phyloP scores from a whole-genome alignment of 2,329 filamentous ascomycete species.

The Pseudopithomyces chartarum region DNA sequence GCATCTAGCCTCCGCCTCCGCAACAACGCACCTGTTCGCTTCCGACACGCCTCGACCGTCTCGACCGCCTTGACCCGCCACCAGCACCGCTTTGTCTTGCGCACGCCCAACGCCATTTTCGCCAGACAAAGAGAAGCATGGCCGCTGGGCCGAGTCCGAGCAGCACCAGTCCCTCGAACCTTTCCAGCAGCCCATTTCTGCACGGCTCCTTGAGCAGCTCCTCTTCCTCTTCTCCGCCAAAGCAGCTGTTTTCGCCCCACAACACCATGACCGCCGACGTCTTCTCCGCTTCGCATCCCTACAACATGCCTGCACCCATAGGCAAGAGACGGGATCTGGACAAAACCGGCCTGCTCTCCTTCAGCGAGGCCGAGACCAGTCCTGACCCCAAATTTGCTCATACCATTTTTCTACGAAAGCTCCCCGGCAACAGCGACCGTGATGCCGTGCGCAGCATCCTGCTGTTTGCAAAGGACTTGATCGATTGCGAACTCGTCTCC shows the following conservation, averaged over 20 bases:
- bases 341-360: slow-evolving; percentile 42
- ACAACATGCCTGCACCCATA: slow-evolving; percentile 46
- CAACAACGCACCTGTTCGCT: slow-evolving; percentile 24
- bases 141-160: slow-evolving; percentile 49
- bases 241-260: slow-evolving; percentile 39
- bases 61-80: slow-evolving; percentile 10
- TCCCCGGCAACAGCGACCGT: slow-evolving; percentile 62
- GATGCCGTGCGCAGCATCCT: slow-evolving; percentile 67
- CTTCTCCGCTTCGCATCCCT: slow-evolving; percentile 47
- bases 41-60: slow-evolving; percentile 22
- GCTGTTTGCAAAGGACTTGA: slow-evolving; percentile 67
- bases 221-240: slow-evolving; percentile 46
- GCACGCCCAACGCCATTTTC: slow-evolving; percentile 30
- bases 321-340: slow-evolving; percentile 48
- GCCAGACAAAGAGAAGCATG: slow-evolving; percentile 44
- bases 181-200: slow-evolving; percentile 46
- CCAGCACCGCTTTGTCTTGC: slow-evolving; percentile 37
- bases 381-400: slow-evolving; percentile 31
- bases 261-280: slow-evolving; percentile 48
- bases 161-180: slow-evolving; percentile 48
- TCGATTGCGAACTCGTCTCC: slow-evolving; percentile 62
- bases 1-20: slow-evolving; percentile 24
- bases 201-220: slow-evolving; percentile 48
- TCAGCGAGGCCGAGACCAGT: slow-evolving; percentile 39
- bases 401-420: slow-evolving; percentile 61